Evolutionary conservation across 2,329 filamentous ascomycete species (phyloP).

Genomic region (Cadophora malorum): DNA sequence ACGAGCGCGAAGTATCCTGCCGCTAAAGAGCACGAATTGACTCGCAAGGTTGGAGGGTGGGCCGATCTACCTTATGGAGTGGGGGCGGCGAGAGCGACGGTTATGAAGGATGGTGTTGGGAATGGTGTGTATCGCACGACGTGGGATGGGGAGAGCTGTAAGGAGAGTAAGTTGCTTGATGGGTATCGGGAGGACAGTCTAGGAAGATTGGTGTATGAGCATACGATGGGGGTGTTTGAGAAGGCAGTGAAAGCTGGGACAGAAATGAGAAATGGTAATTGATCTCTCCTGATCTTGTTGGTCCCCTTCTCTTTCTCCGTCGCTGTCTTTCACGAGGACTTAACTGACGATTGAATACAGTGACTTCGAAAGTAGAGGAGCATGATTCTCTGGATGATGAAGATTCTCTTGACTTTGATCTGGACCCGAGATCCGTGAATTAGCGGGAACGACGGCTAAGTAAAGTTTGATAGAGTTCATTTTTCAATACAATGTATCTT

Average conservation of each 20-base stretch:
- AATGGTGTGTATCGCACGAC: conserved; percentile 37
- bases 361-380: background rate
- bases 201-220: conserved; percentile 44
- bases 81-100: conserved; percentile 37
- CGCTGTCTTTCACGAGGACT: background rate
- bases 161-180: conserved; percentile 40
- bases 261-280: conserved; percentile 16
- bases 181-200: conserved; percentile 43
- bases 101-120: conserved; percentile 44
- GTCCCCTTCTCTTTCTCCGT: conserved; percentile 1
- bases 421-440: background rate
- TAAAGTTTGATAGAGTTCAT: no score
- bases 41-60: conserved; percentile 20
- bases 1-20: conserved; percentile 47
- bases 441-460: no score
- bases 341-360: background rate
- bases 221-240: conserved; percentile 40
- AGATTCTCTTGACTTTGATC: conserved; percentile 6
- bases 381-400: background rate
- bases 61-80: conserved; percentile 23
- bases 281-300: conserved; percentile 9
- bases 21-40: conserved; percentile 12
- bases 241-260: conserved; percentile 14
- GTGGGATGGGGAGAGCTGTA: conserved; percentile 33
- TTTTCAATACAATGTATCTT: no score